A percentile compares a stretch with the other conserved stretches of the same genome.
phyloP scores from a whole-genome alignment of 495 filamentous ascomycete genomes.

The Penicillium taxi region DNA sequence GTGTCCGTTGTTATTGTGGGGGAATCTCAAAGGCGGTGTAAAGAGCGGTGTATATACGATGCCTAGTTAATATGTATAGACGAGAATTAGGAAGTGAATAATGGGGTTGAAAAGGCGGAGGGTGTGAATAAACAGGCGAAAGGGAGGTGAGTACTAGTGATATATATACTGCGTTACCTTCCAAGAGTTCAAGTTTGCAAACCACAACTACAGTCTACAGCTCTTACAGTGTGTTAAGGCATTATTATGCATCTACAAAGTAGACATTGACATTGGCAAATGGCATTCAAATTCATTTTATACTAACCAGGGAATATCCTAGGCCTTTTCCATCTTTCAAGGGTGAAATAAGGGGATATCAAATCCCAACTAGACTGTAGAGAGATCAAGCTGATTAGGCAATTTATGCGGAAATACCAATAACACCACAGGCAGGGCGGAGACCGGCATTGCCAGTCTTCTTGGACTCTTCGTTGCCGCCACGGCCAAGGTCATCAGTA shows the following conservation, averaged over 20 bases:
- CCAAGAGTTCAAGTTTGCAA: too few relatives aligned
- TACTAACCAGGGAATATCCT: slow-evolving; percentile 20
- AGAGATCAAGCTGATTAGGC: neutral
- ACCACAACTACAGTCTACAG: too few relatives aligned
- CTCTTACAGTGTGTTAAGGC: too few relatives aligned
- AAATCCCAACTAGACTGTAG: slow-evolving; percentile 10
- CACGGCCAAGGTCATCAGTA: slow-evolving; percentile 91
- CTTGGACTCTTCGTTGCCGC: slow-evolving; percentile 83
- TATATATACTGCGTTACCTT: too few relatives aligned
- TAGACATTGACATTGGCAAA: too few relatives aligned
- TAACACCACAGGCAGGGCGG: slow-evolving; percentile 92
- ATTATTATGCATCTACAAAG: too few relatives aligned
- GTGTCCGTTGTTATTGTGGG: slow-evolving; percentile 26
- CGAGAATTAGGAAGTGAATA: neutral
- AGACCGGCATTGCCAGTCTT: slow-evolving; percentile 93
- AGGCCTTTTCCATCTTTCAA: slow-evolving; percentile 14
- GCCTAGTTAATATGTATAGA: neutral
- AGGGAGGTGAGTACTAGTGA: too few relatives aligned
- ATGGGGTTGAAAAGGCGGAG: too few relatives aligned
- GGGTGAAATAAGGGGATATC: slow-evolving; percentile 13
- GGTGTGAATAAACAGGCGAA: too few relatives aligned
- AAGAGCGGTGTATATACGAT: neutral
- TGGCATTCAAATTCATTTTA: slow-evolving; percentile 20
- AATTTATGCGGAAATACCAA: slow-evolving; percentile 65
- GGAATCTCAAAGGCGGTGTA: slow-evolving; percentile 28